Conservation (phyloP, 2,329 filamentous ascomycete genomes). For the Microcyclosporella mali region DNA sequence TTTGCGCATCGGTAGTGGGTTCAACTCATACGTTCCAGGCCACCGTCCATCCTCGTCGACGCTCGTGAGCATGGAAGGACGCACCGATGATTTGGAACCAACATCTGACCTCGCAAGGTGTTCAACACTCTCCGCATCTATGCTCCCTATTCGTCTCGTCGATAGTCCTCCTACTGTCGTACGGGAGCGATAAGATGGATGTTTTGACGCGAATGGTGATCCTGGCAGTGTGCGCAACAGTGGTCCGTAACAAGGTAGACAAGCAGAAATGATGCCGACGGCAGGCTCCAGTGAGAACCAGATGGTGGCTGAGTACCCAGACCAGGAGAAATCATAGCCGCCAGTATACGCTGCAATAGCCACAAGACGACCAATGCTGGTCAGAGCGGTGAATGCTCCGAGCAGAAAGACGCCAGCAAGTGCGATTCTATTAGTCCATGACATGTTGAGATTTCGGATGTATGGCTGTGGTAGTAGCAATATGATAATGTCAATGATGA, state of each 20-base stretch:
- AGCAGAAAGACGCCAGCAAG: slow-evolving; percentile 11
- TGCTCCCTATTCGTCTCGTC: not conserved
- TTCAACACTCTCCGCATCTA: slow-evolving; percentile 3
- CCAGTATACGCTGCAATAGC: slow-evolving; percentile 5
- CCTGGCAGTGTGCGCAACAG: slow-evolving; percentile 6
- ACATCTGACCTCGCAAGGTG: slow-evolving; percentile 1
- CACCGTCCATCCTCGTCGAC: slow-evolving; percentile 2
- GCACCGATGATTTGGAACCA: slow-evolving; percentile 1
- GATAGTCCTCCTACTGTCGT: too few relatives aligned
- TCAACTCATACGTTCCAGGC: slow-evolving; percentile 2
- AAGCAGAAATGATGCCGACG: slow-evolving; percentile 13
- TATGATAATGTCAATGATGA: slow-evolving; percentile 12
- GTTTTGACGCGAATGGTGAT: slow-evolving; percentile 3
- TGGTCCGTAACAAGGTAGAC: slow-evolving; percentile 12
- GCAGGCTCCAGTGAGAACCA: slow-evolving; percentile 15
- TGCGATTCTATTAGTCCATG: slow-evolving; percentile 6
- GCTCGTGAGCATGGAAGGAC: not conserved
- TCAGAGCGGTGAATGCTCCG: slow-evolving; percentile 11
- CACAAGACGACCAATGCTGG: slow-evolving; percentile 9
- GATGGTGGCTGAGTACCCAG: slow-evolving; percentile 6
- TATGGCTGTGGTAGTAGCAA: slow-evolving; percentile 11
- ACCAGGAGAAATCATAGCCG: slow-evolving; percentile 9
- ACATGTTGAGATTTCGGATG: slow-evolving; percentile 11
- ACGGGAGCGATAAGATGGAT: not conserved
- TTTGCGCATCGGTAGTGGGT: slow-evolving; percentile 1